These are phyloP conservation scores for Astragalus membranaceus DNA, from an alignment of 306 rosid species.

Conservation along the genomic window DNA sequence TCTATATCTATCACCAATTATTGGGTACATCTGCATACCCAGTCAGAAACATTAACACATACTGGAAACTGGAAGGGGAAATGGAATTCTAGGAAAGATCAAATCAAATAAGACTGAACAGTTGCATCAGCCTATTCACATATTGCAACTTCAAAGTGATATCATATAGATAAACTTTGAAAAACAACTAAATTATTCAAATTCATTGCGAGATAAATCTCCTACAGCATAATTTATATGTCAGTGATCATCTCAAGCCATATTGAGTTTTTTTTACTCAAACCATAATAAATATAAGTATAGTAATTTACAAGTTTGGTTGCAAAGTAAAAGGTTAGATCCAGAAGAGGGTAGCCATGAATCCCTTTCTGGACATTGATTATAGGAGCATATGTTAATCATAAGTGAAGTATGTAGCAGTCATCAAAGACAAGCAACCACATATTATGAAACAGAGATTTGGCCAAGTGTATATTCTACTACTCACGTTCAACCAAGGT, in stretches of 20 bases:
- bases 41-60: neutral
- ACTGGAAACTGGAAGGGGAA: neutral
- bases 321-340: neutral
- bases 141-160: neutral
- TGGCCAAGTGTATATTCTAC: neutral
- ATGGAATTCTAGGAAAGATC: neutral
- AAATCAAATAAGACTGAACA: neutral
- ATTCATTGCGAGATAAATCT: neutral
- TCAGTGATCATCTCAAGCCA: slow-evolving; percentile 14
- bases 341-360: neutral
- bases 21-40: slow-evolving; percentile 51
- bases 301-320: neutral
- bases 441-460: neutral
- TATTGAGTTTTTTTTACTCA: neutral
- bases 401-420: neutral
- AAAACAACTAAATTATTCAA: neutral
- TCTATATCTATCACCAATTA: slow-evolving; percentile 66
- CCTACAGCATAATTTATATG: neutral
- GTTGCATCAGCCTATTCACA: neutral
- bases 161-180: neutral
- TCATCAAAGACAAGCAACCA: neutral
- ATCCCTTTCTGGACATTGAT: too few species aligned
- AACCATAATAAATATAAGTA: neutral
- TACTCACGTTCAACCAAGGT: neutral
- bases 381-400: neutral